Base-by-base conservation (phyloP, 1,284 basidiomycete genomes). In the Sanghuangporus sanghuang region DNA sequence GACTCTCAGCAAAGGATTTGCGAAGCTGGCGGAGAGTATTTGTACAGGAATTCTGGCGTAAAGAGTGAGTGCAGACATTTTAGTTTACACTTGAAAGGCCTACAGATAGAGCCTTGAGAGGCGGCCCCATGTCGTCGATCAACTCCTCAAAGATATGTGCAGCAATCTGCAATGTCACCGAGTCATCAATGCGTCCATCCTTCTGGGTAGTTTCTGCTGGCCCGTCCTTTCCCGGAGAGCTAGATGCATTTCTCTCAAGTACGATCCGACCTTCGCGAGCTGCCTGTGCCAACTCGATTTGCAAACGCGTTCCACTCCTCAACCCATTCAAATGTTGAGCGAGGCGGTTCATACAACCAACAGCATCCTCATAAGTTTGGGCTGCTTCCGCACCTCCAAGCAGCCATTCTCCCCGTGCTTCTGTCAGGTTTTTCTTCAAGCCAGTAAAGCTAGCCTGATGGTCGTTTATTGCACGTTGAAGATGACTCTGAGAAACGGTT, bases 301-400 rank as follows among this genome's bases (percentile, higher is more conserved):
- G 94, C 36, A 97, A 73, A 38, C 85, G 82, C 2, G 90, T 93
- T 0, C 93, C 91, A 64, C 90, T 88, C 53, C 95, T 78, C 63
- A 97, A 77, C 21, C 95, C 93, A 59, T 90, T 94, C 48, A 97
- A 76, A 76, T 97, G 95, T 71, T 98, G 95, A 0, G 92, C 95
- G 3, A 98, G 82, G 16, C 93, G 80, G 65, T 91, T 95, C 70
- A 98, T 79, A 67, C 87, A 89, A 62, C 86, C 86, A 5, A 96
- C 87, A 0, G 92, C 91, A 64, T 93, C 90, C 67, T 93, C 89
- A 68, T 97, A 96, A 0, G 90, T 86, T 73, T 46, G 81, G 75
- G 12, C 80, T 76, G 32, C 77, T 76, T 68, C 71, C 8, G 78
- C 72, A 2, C 77, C 75, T 16, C 78, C 79, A 56, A 76, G 74